Conservation (phyloP, 225 moss, liverwort and hornwort genomes). For the Pseudoscleropodium purum region DNA sequence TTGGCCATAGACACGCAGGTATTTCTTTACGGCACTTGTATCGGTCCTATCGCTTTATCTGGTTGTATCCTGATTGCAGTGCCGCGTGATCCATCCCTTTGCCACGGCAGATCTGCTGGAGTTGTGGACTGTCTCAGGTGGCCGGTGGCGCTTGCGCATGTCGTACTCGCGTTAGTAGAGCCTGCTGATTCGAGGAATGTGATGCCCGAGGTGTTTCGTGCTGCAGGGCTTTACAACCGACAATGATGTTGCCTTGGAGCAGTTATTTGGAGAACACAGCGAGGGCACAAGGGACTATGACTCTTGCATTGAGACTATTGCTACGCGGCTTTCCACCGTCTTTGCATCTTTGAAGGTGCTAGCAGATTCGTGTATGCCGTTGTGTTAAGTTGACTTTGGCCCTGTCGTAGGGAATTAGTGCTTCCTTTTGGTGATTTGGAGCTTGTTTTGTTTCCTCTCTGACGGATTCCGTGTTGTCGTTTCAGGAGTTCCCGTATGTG, state of each 20-base stretch:
- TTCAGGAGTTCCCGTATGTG: constrained; percentile 91
- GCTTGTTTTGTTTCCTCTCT: background rate
- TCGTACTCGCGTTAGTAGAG: background rate
- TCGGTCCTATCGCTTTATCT: background rate
- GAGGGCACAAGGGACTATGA: constrained; percentile 87
- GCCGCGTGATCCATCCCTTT: background rate
- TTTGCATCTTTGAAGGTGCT: constrained; percentile 90
- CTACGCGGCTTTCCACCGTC: constrained; percentile 83
- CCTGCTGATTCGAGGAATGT: background rate
- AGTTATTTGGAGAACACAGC: constrained; percentile 88
- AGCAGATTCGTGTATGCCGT: background rate
- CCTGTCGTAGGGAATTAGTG: background rate
- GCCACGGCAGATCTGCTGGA: constrained; percentile 3
- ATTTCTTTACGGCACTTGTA: background rate
- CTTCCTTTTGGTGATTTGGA: background rate
- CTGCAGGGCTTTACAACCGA: constrained; percentile 87
- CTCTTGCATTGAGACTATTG: constrained; percentile 76
- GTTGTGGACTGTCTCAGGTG: background rate
- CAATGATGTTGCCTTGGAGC: constrained; percentile 77
- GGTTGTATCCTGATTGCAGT: background rate
- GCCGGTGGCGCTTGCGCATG: background rate
- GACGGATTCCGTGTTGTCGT: background rate
- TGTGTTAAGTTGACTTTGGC: background rate
- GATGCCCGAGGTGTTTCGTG: background rate
- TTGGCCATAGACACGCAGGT: constrained; percentile 90